Base-by-base conservation (phyloP, 768 basidiomycete species). In the Tulasnella sp. region DNA sequence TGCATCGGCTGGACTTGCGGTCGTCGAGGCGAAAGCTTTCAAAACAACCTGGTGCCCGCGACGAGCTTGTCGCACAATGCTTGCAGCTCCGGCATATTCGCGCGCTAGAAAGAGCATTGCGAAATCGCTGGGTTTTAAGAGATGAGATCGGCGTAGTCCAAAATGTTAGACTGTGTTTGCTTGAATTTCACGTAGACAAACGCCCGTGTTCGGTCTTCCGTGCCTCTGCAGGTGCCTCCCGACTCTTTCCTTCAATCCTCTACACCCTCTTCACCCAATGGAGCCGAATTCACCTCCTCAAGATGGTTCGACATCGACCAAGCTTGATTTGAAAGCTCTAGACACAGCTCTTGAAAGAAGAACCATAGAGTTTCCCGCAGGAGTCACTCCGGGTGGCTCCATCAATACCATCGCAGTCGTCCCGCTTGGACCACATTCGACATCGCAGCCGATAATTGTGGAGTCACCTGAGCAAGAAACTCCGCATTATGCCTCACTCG, bases 391-490 rank as follows among this genome's bases (percentile, higher is more conserved):
- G 0, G 75, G 69, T 37, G 75, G 75, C 29, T 71, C 67, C 31
- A 68, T 76, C 67, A 38, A 67, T 17, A 76, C 75, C 22, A 71
- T 76, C 19, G 6, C 67, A 15, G 75, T 76, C 36, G 67, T 76
- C 17, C 75, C 75, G 29, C 19, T 70, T 37, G 67, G 17, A 19
- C 75, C 36, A 36, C 37, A 15, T 17, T 39, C 75, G 39, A 71
- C 67, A n/a, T 39, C 38, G 17, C 40, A 45, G 22, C 39, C 72
- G 9, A n/a, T 45, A 49, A 45, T 76, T 8, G 52, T 68, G 19
- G 40, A 34, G 25, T 76, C 75, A 72, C 75, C 34, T 19, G 75
- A 68, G 15, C 38, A 70, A 40, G 64, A 76, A 19, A 38, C 25
- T 39, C 39, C 67, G 36, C 25, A 31, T n/a, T 38, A 38, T 31